A percentile compares a stretch with the other conserved stretches of the same genome.
phyloP scores from a whole-genome alignment of 805 yeast genomes.

The Lachancea fermentati region DNA sequence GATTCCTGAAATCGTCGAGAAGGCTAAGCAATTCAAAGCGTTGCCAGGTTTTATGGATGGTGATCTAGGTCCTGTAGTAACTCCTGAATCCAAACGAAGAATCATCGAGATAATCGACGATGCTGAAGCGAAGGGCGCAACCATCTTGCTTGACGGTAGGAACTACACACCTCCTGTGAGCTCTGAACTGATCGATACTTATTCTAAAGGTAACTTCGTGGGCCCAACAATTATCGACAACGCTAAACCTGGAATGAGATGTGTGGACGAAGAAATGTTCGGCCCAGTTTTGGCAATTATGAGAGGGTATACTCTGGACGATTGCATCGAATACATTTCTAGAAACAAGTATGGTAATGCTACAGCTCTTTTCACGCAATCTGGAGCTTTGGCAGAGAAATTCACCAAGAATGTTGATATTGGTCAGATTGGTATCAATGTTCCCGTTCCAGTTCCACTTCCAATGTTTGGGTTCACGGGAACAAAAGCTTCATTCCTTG shows the following conservation, averaged over 20 bases:
- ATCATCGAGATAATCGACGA: background rate
- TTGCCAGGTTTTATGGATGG: background rate
- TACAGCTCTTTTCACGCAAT: background rate
- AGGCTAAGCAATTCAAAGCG: background rate
- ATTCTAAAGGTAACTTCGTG: background rate
- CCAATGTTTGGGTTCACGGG: background rate
- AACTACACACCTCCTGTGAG: background rate
- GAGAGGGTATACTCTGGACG: background rate
- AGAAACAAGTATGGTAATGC: background rate
- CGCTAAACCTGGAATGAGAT: background rate
- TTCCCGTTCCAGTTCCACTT: background rate
- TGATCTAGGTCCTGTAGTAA: background rate
- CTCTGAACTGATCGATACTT: background rate
- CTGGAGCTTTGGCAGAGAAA: background rate
- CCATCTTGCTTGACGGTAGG: background rate
- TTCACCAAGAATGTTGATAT: background rate
- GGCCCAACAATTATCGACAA: background rate
- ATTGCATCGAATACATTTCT: background rate
- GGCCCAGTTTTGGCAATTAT: background rate
- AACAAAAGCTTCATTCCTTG: background rate
- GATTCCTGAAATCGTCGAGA: background rate
- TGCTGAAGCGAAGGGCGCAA: background rate
- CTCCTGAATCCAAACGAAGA: background rate
- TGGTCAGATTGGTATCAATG: background rate
- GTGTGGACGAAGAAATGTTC: background rate